phyloP scores from a whole-genome alignment of 2,329 filamentous ascomycete species.

The Aspergillus neoniger region DNA sequence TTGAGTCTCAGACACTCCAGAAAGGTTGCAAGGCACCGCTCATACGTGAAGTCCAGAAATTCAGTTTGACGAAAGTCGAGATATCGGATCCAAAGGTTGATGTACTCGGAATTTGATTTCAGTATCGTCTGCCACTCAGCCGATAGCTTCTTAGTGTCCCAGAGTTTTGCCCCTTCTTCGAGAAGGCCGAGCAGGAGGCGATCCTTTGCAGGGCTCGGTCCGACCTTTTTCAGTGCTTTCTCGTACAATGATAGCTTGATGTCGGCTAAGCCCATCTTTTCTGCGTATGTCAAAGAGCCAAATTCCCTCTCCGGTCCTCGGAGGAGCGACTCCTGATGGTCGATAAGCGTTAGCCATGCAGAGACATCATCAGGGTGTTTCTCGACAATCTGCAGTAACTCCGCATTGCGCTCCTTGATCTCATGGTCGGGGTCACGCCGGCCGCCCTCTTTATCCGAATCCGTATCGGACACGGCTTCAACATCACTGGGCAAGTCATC shows the following conservation, averaged over 20 bases:
- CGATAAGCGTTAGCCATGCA: constrained; percentile 76
- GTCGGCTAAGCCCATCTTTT: constrained; percentile 70
- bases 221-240: constrained; percentile 67
- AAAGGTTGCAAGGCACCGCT: constrained; percentile 63
- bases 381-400: constrained; percentile 65
- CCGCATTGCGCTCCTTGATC: constrained; percentile 47
- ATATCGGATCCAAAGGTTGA: constrained; percentile 71
- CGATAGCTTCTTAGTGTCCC: constrained; percentile 64
- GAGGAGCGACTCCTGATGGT: constrained; percentile 72
- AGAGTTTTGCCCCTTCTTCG: constrained; percentile 71
- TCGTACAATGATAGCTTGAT: constrained; percentile 80
- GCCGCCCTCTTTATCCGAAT: constrained; percentile 41
- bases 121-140: constrained; percentile 68
- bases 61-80: constrained; percentile 71
- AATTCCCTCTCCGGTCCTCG: constrained; percentile 40
- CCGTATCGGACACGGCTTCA: constrained; percentile 54
- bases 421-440: constrained; percentile 47
- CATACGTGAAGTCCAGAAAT: constrained; percentile 67
- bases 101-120: constrained; percentile 56
- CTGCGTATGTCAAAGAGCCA: constrained; percentile 56
- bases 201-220: constrained; percentile 53
- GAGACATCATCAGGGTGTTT: constrained; percentile 66
- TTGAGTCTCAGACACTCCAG: constrained; percentile 57
- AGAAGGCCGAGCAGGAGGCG: constrained; percentile 69
- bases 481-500: constrained; percentile 50